Base-by-base conservation (phyloP, 2,329 filamentous ascomycete genomes). In the Colletotrichum nymphaeae region DNA sequence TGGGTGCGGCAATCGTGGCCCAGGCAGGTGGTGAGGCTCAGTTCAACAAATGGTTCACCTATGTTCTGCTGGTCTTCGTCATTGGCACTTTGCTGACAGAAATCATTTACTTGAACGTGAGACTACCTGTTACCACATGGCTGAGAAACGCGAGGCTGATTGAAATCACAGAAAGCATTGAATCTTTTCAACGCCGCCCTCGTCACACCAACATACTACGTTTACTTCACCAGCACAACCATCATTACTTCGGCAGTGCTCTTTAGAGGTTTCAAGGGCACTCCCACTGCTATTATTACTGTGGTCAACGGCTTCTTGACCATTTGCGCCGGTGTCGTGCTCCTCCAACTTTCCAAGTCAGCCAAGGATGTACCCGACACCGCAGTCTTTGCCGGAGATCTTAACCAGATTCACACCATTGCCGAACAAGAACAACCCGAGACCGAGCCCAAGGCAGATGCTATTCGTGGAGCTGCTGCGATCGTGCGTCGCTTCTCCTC, bases 1-100 rank as follows among this genome's bases (percentile, higher is more conserved):
- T 99, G 56, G 97, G 97, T 65, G 92, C 96, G 67, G 96, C 96
- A 22, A 95, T 99, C 75, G 90, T 98, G 68, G 94, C 96, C 0
- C 95, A 97, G 85, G 93, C 93, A 73, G 88, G 90, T 22, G 97
- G 96, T 19, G 91, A 91, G 63, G 88, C 92, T 2, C 95, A 99
- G 87, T 98, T 98, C 84, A 98, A 98, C 82, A 91, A 98, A 81
- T 98, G 96, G 96, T 99, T 99, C 80, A 85, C 97, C 52, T 99
- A 98, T 83, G 92, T 98, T 5, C 85, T 98, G 37, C 86, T 98
- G 69, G 94, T 95, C 5, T 98, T 99, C 83, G 95, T 98, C 65
- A 88, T 98, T 75, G 84, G 86, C n/a, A 98, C 97, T 0, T 86
- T 99, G 12, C 78, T 98, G 78, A 97, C 95, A 0, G 97, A 98